These are phyloP conservation scores for Diaporthe longicolla DNA, from an alignment of 2,329 filamentous ascomycete genomes.

Conservation along the genomic window DNA sequence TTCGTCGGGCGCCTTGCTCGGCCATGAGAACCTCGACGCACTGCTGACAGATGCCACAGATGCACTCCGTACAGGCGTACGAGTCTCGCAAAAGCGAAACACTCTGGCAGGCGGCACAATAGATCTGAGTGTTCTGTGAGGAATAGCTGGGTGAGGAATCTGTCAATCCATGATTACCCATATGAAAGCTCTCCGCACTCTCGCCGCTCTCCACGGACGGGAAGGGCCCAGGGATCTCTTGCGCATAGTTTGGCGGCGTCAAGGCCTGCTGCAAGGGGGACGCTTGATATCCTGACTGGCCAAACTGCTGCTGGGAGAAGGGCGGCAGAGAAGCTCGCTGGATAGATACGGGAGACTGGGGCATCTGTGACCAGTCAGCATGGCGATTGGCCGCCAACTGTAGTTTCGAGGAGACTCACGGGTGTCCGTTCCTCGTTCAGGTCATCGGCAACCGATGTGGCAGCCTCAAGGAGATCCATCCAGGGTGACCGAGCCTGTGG, in stretches of 20 bases:
- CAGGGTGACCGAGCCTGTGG: constrained; percentile 86
- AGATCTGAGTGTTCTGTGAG: constrained; percentile 86
- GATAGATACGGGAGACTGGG: constrained; percentile 75
- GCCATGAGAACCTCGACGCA: constrained; percentile 87
- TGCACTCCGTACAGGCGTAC: constrained; percentile 96
- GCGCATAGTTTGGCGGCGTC: constrained; percentile 82
- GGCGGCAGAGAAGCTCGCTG: constrained; percentile 74
- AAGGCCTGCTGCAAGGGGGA: constrained; percentile 92
- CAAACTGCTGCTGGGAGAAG: constrained; percentile 63
- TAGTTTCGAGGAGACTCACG: constrained; percentile 65
- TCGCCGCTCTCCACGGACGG: constrained; percentile 88
- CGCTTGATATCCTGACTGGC: constrained; percentile 81
- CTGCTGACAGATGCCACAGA: constrained; percentile 90
- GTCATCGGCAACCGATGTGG: constrained; percentile 85
- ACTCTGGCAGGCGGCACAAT: constrained; percentile 89
- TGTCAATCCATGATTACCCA: constrained; percentile 74
- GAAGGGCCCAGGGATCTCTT: constrained; percentile 82
- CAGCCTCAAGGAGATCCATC: constrained; percentile 97
- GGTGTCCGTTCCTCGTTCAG: constrained; percentile 92
- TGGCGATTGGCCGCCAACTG: constrained; percentile 53
- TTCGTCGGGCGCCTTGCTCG: constrained; percentile 81
- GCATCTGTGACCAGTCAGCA: constrained; percentile 63
- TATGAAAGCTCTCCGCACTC: constrained; percentile 80
- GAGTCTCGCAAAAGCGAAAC: constrained; percentile 84
- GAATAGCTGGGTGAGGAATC: constrained; percentile 82